These are phyloP conservation scores for Candida mesenterica DNA, from an alignment of 1,139 yeast species.

Conservation along the genomic window DNA sequence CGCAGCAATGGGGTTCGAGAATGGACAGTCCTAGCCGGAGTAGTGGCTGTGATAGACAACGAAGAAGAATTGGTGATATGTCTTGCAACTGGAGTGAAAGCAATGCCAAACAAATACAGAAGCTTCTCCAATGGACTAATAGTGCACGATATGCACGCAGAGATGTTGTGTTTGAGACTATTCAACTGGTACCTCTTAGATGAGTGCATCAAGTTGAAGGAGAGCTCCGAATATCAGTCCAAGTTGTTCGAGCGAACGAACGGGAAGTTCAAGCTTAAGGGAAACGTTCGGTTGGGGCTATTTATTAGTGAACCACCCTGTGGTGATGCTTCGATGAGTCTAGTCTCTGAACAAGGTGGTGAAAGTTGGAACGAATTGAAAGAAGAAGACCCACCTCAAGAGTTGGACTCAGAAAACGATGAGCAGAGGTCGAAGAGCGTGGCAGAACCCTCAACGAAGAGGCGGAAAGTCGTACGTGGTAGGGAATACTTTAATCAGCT, in stretches of 20 bases:
- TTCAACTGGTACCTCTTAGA: conserved; percentile 51
- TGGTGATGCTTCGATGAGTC: conserved; percentile 79
- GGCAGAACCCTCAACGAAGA: no score
- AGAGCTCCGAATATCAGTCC: conserved; percentile 5
- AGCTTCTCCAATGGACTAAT: conserved; percentile 53
- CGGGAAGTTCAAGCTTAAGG: conserved; percentile 26
- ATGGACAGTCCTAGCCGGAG: conserved; percentile 83
- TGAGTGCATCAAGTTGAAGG: conserved; percentile 18
- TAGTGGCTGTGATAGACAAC: conserved; percentile 50
- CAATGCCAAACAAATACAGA: conserved; percentile 53
- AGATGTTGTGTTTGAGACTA: conserved; percentile 65
- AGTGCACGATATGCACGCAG: conserved; percentile 90
- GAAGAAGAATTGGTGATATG: conserved; percentile 37
- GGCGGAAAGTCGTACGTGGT: conserved; percentile 46
- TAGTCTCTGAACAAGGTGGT: conserved; percentile 14
- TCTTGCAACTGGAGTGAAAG: conserved; percentile 81
- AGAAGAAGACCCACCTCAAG: no score
- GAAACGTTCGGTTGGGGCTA: conserved; percentile 47
- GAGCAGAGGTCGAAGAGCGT: no score
- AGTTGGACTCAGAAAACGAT: no score
- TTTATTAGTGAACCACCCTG: conserved; percentile 85
- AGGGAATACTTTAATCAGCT: conserved; percentile 54
- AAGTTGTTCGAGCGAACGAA: conserved; percentile 20
- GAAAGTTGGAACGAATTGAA: conserved; percentile 10
- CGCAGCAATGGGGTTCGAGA: conserved; percentile 67